Evolutionary conservation across 345 rosid species (phyloP).

Genomic region (Syzygium jambos): DNA sequence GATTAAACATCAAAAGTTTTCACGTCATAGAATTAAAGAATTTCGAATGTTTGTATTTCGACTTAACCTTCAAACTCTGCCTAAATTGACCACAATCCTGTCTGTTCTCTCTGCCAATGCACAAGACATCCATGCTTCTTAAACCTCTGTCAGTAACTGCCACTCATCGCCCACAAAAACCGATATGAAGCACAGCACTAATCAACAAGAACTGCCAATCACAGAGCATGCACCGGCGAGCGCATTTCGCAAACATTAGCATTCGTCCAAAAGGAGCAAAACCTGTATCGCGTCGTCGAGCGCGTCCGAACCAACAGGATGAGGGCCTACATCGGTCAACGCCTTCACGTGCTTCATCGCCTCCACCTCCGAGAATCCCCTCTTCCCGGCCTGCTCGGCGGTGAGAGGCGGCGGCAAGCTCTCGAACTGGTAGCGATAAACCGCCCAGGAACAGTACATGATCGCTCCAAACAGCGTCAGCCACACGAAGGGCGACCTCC

Average conservation of each 20-base stretch:
- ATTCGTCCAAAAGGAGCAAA: background rate
- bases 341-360: conserved; percentile 70
- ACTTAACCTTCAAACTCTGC: background rate
- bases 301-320: conserved; percentile 74
- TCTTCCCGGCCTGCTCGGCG: conserved; percentile 75
- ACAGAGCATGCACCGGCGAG: background rate
- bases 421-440: conserved; percentile 52
- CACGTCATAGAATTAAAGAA: background rate
- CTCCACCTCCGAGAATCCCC: conserved; percentile 85
- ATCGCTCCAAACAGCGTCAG: conserved; percentile 32
- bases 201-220: background rate
- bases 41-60: background rate
- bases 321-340: conserved; percentile 82
- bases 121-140: background rate
- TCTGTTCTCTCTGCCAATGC: background rate
- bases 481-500: conserved; percentile 58
- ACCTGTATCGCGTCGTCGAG: conserved; percentile 75
- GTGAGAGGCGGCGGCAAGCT: conserved; percentile 61
- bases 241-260: background rate
- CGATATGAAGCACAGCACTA: background rate
- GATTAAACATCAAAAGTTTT: background rate
- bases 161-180: background rate
- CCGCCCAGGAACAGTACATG: conserved; percentile 52
- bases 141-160: background rate
- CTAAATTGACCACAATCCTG: background rate